Evolutionary conservation across 768 basidiomycete species (phyloP), one percentile per base, ranked within the genome.

Genomic region (Kwoniella europaea): DNA sequence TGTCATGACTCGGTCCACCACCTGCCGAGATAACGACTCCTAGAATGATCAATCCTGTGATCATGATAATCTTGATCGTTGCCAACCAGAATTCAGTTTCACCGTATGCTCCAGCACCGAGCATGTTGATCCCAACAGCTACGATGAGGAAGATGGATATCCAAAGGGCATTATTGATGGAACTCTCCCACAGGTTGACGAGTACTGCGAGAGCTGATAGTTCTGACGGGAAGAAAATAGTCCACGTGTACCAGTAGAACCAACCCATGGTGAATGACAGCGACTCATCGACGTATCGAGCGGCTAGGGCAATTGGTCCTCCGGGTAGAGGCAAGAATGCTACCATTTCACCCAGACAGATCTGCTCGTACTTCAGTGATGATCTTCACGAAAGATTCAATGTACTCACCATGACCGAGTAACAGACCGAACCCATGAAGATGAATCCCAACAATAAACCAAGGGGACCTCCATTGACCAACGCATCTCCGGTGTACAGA

Each of bases 11-110:
- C 41, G 20, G 27, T 16, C 24, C 57, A 7, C 57, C 57, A 41
- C 57, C 57, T 10, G 61, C 61, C 61, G 42, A 44, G 16, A 63
- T 50, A 18, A 63, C 43, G 10, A 63, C 61, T 44, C 61, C 71
- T 22, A 24, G 35, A 6, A 59, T 65, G 63, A 71, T 55, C 50
- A 86, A 74, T 13, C 82, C 83, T 53, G 78, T 13, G 13, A 75
- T 61, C 13, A 68, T 71, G 27, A 68, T n/a, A 13, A 72, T 76
- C 68, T 79, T 80, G 74, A 82, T 81, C 65, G 71, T 83, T 71
- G 86, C 83, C 71, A 88, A 87, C 74, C 86, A 82, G 79, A 88
- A 88, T 68, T 94, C 92, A 46, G 92, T 91, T 75, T 93, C 93
- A 27, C 88, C 91, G 72, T 89, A 87, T 86, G 65, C 41, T 20